phyloP scores from a whole-genome alignment of 2,329 filamentous ascomycete genomes.

The Fusarium coffeatum region DNA sequence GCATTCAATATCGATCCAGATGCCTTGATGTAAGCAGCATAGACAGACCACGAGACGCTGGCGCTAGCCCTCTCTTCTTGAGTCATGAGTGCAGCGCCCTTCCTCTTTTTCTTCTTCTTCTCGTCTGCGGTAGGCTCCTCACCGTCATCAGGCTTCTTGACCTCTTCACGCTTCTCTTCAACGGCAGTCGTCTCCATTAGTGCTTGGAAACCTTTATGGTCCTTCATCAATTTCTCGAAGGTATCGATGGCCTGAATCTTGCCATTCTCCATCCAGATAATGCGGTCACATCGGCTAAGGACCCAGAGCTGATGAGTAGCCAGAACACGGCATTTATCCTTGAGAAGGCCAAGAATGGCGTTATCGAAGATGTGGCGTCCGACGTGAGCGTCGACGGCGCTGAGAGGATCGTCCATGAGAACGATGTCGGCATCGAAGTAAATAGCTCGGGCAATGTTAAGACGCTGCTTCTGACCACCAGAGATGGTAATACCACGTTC shows the following conservation, averaged over 20 bases:
- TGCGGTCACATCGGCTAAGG: constrained; percentile 87
- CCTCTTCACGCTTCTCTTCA: constrained; percentile 69
- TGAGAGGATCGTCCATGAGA: constrained; percentile 76
- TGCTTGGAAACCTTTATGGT: constrained; percentile 80
- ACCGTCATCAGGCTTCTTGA: constrained; percentile 59
- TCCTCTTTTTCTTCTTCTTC: constrained; percentile 67
- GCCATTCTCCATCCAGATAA: constrained; percentile 92
- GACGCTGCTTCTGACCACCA: constrained; percentile 92
- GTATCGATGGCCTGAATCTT: constrained; percentile 87
- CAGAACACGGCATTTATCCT: constrained; percentile 88
- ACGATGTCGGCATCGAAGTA: constrained; percentile 77
- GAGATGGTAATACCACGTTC: constrained; percentile 96
- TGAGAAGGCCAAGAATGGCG: constrained; percentile 88
- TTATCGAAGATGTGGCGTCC: constrained; percentile 88
- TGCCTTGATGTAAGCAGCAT: constrained; percentile 79
- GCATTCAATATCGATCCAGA: constrained; percentile 78
- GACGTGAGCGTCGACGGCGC: constrained; percentile 76
- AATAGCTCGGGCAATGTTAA: constrained; percentile 90
- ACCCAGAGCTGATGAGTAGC: constrained; percentile 97
- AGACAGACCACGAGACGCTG: constrained; percentile 84
- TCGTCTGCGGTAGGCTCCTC: constrained; percentile 54
- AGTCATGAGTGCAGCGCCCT: constrained; percentile 76
- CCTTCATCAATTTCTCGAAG: constrained; percentile 85
- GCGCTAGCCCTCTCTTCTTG: constrained; percentile 75
- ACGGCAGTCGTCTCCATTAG: constrained; percentile 88